These are phyloP conservation scores for Moniliella sp. DNA, from an alignment of 1,284 basidiomycete species.

Conservation along the genomic window DNA sequence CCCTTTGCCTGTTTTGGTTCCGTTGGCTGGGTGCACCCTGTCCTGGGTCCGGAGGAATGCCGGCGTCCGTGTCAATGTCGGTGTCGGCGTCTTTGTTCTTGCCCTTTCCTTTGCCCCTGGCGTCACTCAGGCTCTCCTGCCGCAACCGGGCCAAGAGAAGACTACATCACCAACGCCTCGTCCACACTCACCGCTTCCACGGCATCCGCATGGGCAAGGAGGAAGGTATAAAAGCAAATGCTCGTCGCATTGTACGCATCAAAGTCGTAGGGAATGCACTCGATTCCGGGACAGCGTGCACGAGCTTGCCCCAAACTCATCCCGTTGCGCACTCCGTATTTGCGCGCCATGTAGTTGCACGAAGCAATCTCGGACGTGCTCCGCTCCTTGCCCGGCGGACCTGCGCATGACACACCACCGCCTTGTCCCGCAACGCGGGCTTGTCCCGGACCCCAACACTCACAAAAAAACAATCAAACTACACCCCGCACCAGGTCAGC, in stretches of 20 bases:
- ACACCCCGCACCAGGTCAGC: background rate
- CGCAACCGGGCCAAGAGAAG: conserved; percentile 38
- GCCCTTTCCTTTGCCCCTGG: no score
- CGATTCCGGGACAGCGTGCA: conserved; percentile 33
- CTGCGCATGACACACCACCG: conserved; percentile 71
- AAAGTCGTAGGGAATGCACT: conserved; percentile 77
- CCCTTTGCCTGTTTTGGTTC: background rate
- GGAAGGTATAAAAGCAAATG: conserved; percentile 70
- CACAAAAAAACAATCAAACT: conserved; percentile 88
- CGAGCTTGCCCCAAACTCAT: conserved; percentile 50
- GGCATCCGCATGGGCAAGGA: conserved; percentile 70
- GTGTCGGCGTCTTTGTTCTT: no score
- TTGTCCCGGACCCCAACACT: conserved; percentile 19
- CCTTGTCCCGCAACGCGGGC: conserved; percentile 36
- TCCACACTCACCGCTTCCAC: conserved; percentile 87
- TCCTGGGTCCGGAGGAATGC: no score
- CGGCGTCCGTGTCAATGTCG: no score
- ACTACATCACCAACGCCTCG: conserved; percentile 77
- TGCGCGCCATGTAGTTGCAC: conserved; percentile 74
- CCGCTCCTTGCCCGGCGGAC: conserved; percentile 1
- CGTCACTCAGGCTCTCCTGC: background rate
- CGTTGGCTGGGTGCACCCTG: no score
- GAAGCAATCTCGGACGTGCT: conserved; percentile 57
- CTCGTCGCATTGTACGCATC: conserved; percentile 41
- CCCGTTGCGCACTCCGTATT: conserved; percentile 69